These are phyloP conservation scores for Boletus eberwhitei DNA, from an alignment of 768 basidiomycete species.

Conservation along the genomic window DNA sequence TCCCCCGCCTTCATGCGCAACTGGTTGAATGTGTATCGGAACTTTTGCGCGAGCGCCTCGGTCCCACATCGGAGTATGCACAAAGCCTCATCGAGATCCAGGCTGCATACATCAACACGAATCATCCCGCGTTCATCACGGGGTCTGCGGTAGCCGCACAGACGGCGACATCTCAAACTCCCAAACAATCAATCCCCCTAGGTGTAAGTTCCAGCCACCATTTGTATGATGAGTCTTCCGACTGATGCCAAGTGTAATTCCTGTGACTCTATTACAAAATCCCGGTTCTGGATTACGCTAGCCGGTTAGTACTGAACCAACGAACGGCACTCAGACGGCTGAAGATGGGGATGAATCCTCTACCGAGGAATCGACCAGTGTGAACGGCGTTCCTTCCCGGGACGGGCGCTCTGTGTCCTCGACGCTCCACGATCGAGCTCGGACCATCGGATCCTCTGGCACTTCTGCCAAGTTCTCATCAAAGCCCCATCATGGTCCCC, in stretches of 20 bases:
- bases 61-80: conserved; percentile 95
- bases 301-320: conserved; percentile 63
- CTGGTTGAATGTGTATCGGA: conserved; percentile 97
- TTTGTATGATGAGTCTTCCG: conserved; percentile 3
- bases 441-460: conserved; percentile 39
- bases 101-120: conserved; percentile 99
- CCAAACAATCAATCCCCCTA: conserved; percentile 44
- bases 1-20: conserved; percentile 90
- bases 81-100: conserved; percentile 95
- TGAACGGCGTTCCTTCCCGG: conserved; percentile 53
- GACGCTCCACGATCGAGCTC: conserved; percentile 71
- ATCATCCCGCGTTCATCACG: conserved; percentile 91
- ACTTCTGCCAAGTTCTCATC: conserved; percentile 29
- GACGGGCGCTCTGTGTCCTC: conserved; percentile 73
- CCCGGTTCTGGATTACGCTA: conserved; percentile 25
- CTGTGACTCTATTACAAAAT: conserved; percentile 12
- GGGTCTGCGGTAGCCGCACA: conserved; percentile 67
- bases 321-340: conserved; percentile 47
- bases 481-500: conserved; percentile 29
- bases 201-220: conserved; percentile 43
- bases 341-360: conserved; percentile 67
- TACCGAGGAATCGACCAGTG: conserved; percentile 51
- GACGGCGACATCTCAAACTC: conserved; percentile 39
- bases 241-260: conserved; percentile 15
- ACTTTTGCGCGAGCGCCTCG: conserved; percentile 88